Percentiles rank a stretch among this genome's conserved stretches.
phyloP scores from a whole-genome alignment of 768 basidiomycete species.

The Tylopilus sp. region DNA sequence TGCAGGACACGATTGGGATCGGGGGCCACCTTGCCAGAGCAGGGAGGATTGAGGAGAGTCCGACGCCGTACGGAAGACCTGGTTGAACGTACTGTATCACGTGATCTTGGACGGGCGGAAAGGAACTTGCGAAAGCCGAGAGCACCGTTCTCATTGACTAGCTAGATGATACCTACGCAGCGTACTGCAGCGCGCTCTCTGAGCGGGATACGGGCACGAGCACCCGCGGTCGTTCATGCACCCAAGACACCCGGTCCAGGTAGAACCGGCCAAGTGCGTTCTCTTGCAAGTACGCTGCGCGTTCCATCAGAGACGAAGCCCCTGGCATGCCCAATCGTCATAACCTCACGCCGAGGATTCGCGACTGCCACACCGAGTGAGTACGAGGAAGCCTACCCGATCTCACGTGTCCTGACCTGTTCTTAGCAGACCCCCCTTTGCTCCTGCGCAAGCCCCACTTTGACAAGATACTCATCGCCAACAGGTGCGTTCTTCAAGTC shows the following conservation, averaged over 20 bases:
- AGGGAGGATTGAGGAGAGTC: constrained; percentile 59
- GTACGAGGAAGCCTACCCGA: neutral
- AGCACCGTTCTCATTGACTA: neutral
- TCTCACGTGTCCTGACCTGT: neutral
- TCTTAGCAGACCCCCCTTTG: constrained; percentile 1
- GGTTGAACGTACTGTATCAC: constrained; percentile 13
- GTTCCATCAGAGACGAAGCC: neutral
- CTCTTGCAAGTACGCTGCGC: neutral
- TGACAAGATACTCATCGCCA: constrained; percentile 90
- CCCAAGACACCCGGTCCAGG: constrained; percentile 3
- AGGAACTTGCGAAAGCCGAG: constrained; percentile 17
- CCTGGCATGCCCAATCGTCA: neutral
- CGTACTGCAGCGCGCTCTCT: constrained; percentile 27
- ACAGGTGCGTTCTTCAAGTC: constrained; percentile 45
- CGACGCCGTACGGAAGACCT: constrained; percentile 50
- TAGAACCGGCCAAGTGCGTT: constrained; percentile 7
- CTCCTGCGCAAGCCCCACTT: constrained; percentile 53
- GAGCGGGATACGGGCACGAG: constrained; percentile 17
- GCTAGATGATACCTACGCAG: constrained; percentile 31
- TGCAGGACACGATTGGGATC: constrained; percentile 63
- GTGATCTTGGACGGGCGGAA: constrained; percentile 22
- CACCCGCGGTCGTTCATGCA: constrained; percentile 2
- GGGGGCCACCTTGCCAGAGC: constrained; percentile 48
- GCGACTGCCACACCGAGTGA: constrained; percentile 17
- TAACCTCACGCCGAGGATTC: constrained; percentile 10